A percentile compares a stretch with the other conserved stretches of the same genome.
Conservation (phyloP, 2,329 filamentous ascomycete species). For the Phyllosticta paracitricarpa region DNA sequence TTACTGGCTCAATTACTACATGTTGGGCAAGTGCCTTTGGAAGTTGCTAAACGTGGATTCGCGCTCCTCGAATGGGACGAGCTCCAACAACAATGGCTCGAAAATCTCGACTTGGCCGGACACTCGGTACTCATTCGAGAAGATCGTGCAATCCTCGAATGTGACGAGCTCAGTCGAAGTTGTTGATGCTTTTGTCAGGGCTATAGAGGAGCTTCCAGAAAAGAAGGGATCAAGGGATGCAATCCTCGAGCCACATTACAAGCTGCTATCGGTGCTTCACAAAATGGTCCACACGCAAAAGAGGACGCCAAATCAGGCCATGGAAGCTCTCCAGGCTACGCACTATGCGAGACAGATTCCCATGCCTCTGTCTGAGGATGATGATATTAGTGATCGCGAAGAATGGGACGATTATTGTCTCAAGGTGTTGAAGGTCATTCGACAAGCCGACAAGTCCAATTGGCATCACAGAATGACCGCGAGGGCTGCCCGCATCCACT, state of each 20-base stretch:
- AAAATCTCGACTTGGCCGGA: too few species aligned
- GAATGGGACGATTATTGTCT: constrained; percentile 53
- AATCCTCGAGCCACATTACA: constrained; percentile 86
- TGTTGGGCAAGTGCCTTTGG: constrained; percentile 62
- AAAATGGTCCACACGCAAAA: constrained; percentile 57
- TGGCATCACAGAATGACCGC: constrained; percentile 92
- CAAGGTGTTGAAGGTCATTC: constrained; percentile 49
- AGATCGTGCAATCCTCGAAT: too few species aligned
- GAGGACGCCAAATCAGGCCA: constrained; percentile 37
- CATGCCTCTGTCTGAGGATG: constrained; percentile 21
- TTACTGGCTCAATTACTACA: constrained; percentile 57
- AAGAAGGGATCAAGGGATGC: constrained; percentile 59
- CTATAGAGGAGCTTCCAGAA: constrained; percentile 52
- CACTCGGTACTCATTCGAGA: too few species aligned
- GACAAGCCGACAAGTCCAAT: constrained; percentile 74
- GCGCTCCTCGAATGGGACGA: constrained; percentile 23
- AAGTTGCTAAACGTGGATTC: constrained; percentile 52
- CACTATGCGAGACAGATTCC: constrained; percentile 45
- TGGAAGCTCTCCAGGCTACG: constrained; percentile 42
- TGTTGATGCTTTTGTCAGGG: constrained; percentile 46
- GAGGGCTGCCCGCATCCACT: constrained; percentile 56
- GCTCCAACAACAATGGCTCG: constrained; percentile 15
- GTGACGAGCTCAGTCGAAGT: constrained; percentile 28
- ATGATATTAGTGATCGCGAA: constrained; percentile 35
- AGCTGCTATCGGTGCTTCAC: constrained; percentile 70